Conservation (phyloP, 140 eudicot genomes). For the Stevia rebaudiana region DNA sequence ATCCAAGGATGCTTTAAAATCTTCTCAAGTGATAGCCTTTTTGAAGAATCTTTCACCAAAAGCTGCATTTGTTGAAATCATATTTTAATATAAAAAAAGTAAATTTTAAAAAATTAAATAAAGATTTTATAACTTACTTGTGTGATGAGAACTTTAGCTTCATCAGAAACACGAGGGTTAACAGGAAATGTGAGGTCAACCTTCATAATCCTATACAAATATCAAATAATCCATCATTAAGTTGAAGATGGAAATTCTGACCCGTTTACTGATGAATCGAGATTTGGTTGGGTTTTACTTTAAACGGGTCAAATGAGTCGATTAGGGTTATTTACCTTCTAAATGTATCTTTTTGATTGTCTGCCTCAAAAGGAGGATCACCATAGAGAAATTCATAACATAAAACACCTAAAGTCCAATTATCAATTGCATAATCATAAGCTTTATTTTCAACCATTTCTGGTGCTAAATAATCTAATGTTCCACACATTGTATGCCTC, state of each 20-base stretch:
- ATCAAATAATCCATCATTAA: conserved; percentile 1
- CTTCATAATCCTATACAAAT: conserved; percentile 61
- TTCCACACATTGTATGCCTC: conserved; percentile 96
- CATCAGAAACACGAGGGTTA: conserved; percentile 54
- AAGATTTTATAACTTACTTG: conserved; percentile 48
- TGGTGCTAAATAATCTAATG: conserved; percentile 92
- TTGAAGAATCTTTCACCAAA: conserved; percentile 80
- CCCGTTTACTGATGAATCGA: background rate
- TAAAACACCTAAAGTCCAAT: conserved; percentile 87
- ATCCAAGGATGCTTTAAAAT: conserved; percentile 92
- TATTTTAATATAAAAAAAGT: background rate
- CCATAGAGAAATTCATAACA: conserved; percentile 91
- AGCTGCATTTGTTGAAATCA: conserved; percentile 51
- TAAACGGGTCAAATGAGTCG: background rate
- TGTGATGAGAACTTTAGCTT: conserved; percentile 70
- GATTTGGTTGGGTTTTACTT: background rate
- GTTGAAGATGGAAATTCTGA: background rate
- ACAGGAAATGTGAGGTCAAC: conserved; percentile 76
- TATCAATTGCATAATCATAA: conserved; percentile 91
- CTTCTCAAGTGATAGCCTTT: conserved; percentile 76
- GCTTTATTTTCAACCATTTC: conserved; percentile 98
- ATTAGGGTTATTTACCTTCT: conserved; percentile 38
- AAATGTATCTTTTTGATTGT: conserved; percentile 75
- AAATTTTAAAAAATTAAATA: too few species aligned
- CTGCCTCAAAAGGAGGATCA: conserved; percentile 88